Evolutionary conservation across 78 protist genomes (phyloP).

Genomic region (Dictyostelium intermedium): DNA sequence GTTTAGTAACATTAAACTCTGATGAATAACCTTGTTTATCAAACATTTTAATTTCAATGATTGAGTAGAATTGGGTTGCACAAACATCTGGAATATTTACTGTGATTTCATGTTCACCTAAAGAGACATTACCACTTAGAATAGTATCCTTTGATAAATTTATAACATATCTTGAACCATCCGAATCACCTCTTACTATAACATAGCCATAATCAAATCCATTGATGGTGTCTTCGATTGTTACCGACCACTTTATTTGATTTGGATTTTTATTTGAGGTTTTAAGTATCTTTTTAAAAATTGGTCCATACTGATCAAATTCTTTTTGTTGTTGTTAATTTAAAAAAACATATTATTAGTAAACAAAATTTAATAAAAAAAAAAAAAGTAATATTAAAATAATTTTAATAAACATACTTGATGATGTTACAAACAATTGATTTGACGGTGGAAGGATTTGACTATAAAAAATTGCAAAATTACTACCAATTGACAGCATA

Average conservation of each 20-base stretch:
- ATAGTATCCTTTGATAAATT: background rate
- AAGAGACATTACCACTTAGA: background rate
- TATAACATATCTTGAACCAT: background rate
- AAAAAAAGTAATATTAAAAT: too few relatives aligned
- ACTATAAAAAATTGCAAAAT: background rate
- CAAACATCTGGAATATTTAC: background rate
- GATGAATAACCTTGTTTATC: background rate
- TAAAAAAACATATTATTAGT: too few relatives aligned
- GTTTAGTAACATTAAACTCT: background rate
- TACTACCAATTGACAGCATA: background rate
- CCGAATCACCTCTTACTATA: background rate
- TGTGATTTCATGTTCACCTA: background rate
- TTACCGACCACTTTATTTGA: background rate
- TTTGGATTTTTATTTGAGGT: background rate
- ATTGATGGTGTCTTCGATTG: background rate
- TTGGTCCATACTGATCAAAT: background rate
- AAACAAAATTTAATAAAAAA: too few relatives aligned
- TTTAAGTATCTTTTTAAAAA: background rate
- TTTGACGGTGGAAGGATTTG: background rate
- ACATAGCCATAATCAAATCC: background rate
- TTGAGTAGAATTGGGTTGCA: background rate
- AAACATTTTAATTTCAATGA: background rate
- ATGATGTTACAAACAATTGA: background rate
- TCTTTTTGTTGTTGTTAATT: background rate
- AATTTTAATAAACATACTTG: too few relatives aligned